Percentiles rank a stretch among this genome's conserved stretches.
These are phyloP conservation scores for Polyporus arcularius DNA, from an alignment of 768 basidiomycete species.

Conservation along the genomic window DNA sequence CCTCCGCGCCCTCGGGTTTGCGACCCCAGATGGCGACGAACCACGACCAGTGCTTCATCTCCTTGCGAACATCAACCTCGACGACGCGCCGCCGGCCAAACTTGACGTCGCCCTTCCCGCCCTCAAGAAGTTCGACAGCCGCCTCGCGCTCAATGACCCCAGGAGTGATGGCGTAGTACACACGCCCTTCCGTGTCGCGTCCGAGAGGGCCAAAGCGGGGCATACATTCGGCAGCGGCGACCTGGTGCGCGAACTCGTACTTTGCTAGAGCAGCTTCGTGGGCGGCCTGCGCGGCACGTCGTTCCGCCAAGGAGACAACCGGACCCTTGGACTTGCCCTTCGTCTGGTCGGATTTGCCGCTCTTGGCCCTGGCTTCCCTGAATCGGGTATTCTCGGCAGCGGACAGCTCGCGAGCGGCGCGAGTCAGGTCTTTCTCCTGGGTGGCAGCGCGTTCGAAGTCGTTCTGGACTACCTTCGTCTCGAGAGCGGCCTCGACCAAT, in stretches of 20 bases:
- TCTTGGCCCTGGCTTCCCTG: conserved; percentile 43
- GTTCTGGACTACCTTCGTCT: conserved; percentile 50
- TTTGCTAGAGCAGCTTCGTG: conserved; percentile 53
- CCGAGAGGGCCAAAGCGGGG: conserved; percentile 66
- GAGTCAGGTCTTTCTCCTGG: conserved; percentile 54
- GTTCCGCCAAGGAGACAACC: neutral
- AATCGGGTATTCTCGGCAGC: conserved; percentile 62
- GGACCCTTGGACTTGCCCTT: conserved; percentile 35
- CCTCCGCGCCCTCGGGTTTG: conserved; percentile 38
- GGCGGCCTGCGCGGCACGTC: conserved; percentile 32
- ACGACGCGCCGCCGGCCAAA: conserved; percentile 43
- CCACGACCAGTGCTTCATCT: conserved; percentile 69
- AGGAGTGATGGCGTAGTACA: conserved; percentile 69
- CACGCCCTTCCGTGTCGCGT: conserved; percentile 63
- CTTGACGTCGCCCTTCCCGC: conserved; percentile 35
- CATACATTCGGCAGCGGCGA: conserved; percentile 45
- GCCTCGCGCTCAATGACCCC: conserved; percentile 56
- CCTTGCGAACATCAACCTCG: conserved; percentile 49
- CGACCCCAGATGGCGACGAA: conserved; percentile 76
- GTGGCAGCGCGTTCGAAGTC: conserved; percentile 62
- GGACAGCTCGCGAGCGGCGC: conserved; percentile 52
- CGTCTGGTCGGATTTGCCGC: conserved; percentile 30
- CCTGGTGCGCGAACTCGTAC: conserved; percentile 58
- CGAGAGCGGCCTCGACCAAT: conserved; percentile 54
- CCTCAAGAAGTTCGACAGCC: conserved; percentile 36